Evolutionary conservation across 106 monocot species (phyloP).

Genomic region (Xerophyta viscosa): DNA sequence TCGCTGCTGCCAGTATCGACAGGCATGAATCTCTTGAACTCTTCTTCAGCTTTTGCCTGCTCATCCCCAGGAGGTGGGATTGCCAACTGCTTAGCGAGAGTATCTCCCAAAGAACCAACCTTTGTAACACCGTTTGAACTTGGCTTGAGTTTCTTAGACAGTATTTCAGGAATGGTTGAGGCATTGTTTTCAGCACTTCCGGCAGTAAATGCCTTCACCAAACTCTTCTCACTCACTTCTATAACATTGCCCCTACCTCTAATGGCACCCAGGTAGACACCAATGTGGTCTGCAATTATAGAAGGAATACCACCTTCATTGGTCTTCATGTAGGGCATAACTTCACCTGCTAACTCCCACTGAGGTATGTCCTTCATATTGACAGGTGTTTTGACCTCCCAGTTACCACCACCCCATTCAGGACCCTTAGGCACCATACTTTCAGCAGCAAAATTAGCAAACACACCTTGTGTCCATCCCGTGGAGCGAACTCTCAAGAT

Average conservation of each 20-base stretch:
- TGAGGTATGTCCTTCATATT: conserved; percentile 81
- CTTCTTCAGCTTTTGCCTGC: conserved; percentile 90
- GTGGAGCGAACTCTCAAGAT: conserved; percentile 83
- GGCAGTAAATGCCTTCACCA: conserved; percentile 52
- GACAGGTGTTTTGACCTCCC: conserved; percentile 90
- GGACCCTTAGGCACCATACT: conserved; percentile 97
- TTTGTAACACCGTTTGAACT: conserved; percentile 13
- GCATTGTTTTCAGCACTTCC: conserved; percentile 42
- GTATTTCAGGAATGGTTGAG: conserved; percentile 10
- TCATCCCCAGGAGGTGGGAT: conserved; percentile 40
- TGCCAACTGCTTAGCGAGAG: conserved; percentile 51
- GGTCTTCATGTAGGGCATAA: conserved; percentile 97
- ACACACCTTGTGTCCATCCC: conserved; percentile 94
- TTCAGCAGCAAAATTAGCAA: conserved; percentile 96
- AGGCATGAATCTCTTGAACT: conserved; percentile 85
- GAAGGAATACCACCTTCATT: conserved; percentile 73
- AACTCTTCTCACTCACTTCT: conserved; percentile 86
- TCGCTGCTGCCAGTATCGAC: conserved; percentile 83
- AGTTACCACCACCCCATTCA: conserved; percentile 99
- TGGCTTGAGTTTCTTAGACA: conserved; percentile 17
- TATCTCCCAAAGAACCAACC: conserved; percentile 28
- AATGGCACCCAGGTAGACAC: conserved; percentile 83
- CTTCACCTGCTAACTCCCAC: conserved; percentile 93
- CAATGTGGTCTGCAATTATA: conserved; percentile 80
- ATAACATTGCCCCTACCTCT: conserved; percentile 78